Conservation (phyloP, 2,329 filamentous ascomycete genomes). For the Diaporthe vaccinii region DNA sequence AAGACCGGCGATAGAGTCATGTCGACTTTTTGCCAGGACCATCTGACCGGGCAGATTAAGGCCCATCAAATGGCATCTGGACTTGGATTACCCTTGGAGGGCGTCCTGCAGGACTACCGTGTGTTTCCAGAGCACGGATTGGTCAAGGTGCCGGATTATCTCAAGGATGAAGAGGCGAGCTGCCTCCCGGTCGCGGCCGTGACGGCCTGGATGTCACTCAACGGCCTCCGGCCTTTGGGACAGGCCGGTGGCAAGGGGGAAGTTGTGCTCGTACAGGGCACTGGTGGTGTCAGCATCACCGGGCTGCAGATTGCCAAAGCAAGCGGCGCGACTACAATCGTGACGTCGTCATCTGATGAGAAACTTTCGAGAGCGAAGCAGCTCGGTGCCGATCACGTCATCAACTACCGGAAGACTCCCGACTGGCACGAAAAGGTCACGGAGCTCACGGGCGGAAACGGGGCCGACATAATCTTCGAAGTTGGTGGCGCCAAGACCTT, state of each 20-base stretch:
- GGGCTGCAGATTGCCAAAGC: slow-evolving; percentile 68
- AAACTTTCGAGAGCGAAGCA: slow-evolving; percentile 62
- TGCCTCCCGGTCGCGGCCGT: slow-evolving; percentile 73
- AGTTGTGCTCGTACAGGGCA: slow-evolving; percentile 67
- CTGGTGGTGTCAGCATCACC: slow-evolving; percentile 65
- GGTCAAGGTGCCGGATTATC: slow-evolving; percentile 68
- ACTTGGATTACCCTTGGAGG: slow-evolving; percentile 71
- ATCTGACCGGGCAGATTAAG: slow-evolving; percentile 71
- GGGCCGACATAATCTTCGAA: slow-evolving; percentile 69
- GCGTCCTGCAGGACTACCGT: slow-evolving; percentile 70
- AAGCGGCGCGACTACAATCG: slow-evolving; percentile 63
- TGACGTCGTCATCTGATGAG: slow-evolving; percentile 67
- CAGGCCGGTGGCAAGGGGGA: slow-evolving; percentile 61
- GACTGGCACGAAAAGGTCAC: slow-evolving; percentile 65
- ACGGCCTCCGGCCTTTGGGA: slow-evolving; percentile 69
- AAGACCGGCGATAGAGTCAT: slow-evolving; percentile 75
- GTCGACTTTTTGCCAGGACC: slow-evolving; percentile 71
- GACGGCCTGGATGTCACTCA: slow-evolving; percentile 76
- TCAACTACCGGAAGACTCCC: slow-evolving; percentile 68
- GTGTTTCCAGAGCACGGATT: slow-evolving; percentile 70
- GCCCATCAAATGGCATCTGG: slow-evolving; percentile 68
- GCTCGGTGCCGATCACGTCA: slow-evolving; percentile 64
- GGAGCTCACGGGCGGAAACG: slow-evolving; percentile 57
- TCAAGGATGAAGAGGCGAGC: slow-evolving; percentile 70
- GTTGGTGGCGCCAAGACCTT: slow-evolving; percentile 66